phyloP scores from a whole-genome alignment of 805 yeast genomes.

The Saturnispora serradocipensis region DNA sequence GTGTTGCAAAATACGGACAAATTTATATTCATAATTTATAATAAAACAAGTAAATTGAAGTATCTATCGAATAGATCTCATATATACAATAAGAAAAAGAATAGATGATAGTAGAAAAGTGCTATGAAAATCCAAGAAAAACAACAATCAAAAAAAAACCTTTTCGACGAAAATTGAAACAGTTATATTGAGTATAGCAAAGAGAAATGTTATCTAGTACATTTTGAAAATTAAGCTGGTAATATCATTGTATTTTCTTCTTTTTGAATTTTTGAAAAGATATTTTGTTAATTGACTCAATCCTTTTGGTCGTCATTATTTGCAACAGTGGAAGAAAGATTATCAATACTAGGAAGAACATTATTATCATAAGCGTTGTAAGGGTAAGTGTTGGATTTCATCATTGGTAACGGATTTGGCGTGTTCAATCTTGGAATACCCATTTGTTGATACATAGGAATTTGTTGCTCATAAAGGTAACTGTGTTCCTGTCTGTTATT shows the following conservation, averaged over 20 bases:
- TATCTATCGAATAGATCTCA: not conserved
- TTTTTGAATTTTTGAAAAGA: not conserved
- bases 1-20: constrained; percentile 12
- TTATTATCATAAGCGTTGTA: not conserved
- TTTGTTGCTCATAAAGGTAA: not conserved
- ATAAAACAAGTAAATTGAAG: not conserved
- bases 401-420: constrained; percentile 1
- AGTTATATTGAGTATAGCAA: not conserved
- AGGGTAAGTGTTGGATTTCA: not conserved
- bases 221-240: not conserved
- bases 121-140: not conserved
- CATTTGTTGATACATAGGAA: not conserved
- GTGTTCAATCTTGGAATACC: not conserved
- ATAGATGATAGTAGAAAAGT: not conserved
- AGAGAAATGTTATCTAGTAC: not conserved
- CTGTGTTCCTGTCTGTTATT: not conserved
- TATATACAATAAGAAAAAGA: not conserved
- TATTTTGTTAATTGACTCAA: not conserved
- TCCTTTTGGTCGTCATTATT: not conserved
- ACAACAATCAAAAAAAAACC: not conserved
- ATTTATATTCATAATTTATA: not conserved
- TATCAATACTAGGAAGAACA: not conserved
- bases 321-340: not conserved
- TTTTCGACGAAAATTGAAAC: not conserved
- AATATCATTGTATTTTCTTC: not conserved